Base-by-base conservation (phyloP, 495 filamentous ascomycete genomes). In the Staphylotrichum longicolle region DNA sequence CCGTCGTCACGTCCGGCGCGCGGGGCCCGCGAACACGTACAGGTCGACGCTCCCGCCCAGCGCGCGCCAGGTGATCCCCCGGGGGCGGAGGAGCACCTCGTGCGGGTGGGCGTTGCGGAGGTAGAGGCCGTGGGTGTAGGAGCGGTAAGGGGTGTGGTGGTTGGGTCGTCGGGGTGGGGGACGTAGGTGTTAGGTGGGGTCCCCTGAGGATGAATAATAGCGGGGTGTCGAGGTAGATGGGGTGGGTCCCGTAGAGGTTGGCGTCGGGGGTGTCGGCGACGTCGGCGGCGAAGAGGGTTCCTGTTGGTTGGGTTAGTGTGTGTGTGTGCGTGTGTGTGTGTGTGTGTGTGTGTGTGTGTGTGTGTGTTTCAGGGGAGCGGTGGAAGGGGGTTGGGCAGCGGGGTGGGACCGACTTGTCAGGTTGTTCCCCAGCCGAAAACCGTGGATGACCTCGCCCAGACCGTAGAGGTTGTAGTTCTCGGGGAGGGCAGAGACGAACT, bases 181-280 rank as follows among this genome's bases (percentile, higher is more conserved):
- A 81, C 78, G 42, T 86, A 83, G 3, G 72, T 81, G 59, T 84
- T 73, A 27, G 20, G 20, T 1, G 20, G 20, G 20, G 20, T 27
- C 20, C 20, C 20, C 20, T 27, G 20, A 27, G 20, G 20, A 27
- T 27, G 20, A 27, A 27, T 27, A 77, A 40, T 82, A 81, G n/a
- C 91, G 84, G 84, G 65, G 91, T 89, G 61, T 96, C 91, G 45
- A 89, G 83, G 74, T 96, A 96, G 27, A 95, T 78, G 0, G 91
- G 88, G 68, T 96, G 91, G 50, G 77, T 84, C 8, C 90, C 89
- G 68, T 96, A 96, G 34, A 95, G 75, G 65, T 96, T 96, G 8
- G 80, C 84, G 55, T 87, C 83, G 8, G 83, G 72, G 8, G 83
- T 84, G 60, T 89, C 80, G 4, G 78, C 80, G 54, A 81, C 80